A percentile compares a stretch with the other conserved stretches of the same genome.
Evolutionary conservation across 2,329 filamentous ascomycete genomes (phyloP).

Genomic region (Pleurostoma richardsiae): DNA sequence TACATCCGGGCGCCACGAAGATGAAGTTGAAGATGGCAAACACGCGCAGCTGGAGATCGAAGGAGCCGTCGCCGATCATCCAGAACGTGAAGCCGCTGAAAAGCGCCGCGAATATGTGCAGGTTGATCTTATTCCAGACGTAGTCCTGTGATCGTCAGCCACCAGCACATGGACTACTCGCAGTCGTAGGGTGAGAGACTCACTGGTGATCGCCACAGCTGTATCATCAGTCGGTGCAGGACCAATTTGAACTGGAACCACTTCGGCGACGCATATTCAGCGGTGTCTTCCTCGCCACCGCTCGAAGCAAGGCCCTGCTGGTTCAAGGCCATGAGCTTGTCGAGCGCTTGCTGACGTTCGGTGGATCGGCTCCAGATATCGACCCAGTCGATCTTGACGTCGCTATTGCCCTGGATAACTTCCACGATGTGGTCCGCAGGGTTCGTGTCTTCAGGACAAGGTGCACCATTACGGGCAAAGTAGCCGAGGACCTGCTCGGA

Average conservation of each 20-base stretch:
- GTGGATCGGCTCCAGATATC: conserved; percentile 43
- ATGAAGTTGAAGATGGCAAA: conserved; percentile 76
- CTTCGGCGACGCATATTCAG: conserved; percentile 61
- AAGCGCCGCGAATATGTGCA: conserved; percentile 23
- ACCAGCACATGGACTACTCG: background rate
- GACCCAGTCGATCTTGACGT: conserved; percentile 44
- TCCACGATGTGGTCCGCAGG: background rate
- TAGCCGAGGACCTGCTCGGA: background rate
- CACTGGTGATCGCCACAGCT: conserved; percentile 46
- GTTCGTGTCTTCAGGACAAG: background rate
- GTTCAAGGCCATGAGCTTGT: conserved; percentile 30
- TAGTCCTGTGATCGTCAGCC: conserved; percentile 53
- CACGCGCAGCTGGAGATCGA: conserved; percentile 64
- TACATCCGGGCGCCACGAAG: conserved; percentile 67
- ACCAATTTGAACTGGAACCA: conserved; percentile 59
- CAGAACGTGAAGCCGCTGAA: conserved; percentile 72
- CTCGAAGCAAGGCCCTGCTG: background rate
- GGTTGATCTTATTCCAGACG: conserved; percentile 51
- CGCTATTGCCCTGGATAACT: conserved; percentile 21
- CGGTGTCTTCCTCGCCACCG: background rate
- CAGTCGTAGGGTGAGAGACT: background rate
- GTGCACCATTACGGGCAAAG: background rate
- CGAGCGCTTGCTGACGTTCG: background rate
- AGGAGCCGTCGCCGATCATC: conserved; percentile 47
- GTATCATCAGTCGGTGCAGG: conserved; percentile 54